These are phyloP conservation scores for Syzygium grande DNA, from an alignment of 345 rosid genomes.

Conservation along the genomic window DNA sequence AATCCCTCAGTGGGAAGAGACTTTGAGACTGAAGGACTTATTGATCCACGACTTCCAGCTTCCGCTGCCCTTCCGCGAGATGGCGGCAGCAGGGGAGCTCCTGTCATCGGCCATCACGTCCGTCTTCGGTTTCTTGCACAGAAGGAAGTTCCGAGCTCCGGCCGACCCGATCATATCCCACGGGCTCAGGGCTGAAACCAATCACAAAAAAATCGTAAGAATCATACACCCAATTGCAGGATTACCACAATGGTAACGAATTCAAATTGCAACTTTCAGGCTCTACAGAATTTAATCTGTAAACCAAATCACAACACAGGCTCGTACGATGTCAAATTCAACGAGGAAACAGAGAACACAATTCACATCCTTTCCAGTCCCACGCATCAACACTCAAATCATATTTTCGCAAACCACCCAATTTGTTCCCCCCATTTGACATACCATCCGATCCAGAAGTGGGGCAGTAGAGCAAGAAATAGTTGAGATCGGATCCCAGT, in stretches of 20 bases:
- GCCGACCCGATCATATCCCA: conserved; percentile 79
- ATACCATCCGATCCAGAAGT: conserved; percentile 36
- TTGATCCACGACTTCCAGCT: conserved; percentile 92
- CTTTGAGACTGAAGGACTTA: conserved; percentile 70
- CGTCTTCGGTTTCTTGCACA: conserved; percentile 76
- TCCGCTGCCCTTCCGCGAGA: conserved; percentile 47
- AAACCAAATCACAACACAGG: neutral
- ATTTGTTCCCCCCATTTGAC: neutral
- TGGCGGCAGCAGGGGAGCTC: conserved; percentile 16
- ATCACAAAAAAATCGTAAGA: neutral
- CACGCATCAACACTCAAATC: neutral
- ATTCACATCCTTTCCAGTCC: neutral
- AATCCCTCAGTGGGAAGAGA: conserved; percentile 45
- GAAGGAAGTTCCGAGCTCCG: conserved; percentile 75
- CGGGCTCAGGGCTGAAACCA: conserved; percentile 52
- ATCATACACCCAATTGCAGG: neutral
- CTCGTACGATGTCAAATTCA: neutral
- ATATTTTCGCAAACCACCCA: neutral
- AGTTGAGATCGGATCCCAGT: conserved; percentile 71
- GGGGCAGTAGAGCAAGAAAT: conserved; percentile 73
- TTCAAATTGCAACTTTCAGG: neutral
- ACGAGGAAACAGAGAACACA: neutral
- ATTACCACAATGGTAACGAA: neutral
- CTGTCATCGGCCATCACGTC: conserved; percentile 25
- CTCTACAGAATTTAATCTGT: neutral